Evolutionary conservation across 495 filamentous ascomycete species (phyloP).

Genomic region (Cenococcum geophilum): DNA sequence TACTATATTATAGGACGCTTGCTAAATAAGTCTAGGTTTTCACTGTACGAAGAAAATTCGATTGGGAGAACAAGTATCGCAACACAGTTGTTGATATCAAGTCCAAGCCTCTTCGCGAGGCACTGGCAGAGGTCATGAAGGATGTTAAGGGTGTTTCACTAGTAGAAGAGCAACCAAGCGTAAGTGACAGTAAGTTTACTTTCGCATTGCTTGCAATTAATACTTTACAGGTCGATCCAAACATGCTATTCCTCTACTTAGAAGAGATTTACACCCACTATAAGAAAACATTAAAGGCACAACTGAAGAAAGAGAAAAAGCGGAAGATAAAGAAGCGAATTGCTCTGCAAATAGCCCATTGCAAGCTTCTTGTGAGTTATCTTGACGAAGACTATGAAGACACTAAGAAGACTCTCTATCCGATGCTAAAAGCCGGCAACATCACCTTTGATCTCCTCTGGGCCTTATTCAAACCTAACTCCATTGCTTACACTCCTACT

Average conservation of each 20-base stretch:
- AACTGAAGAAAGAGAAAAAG: conserved; percentile 56
- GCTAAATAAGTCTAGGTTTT: conserved; percentile 47
- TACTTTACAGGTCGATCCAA: conserved; percentile 54
- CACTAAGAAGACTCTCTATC: conserved; percentile 74
- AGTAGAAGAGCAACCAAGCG: conserved; percentile 69
- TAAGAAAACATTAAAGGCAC: conserved; percentile 62
- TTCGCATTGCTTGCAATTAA: conserved; percentile 29
- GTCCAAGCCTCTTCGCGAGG: conserved; percentile 69
- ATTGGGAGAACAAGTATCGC: conserved; percentile 81
- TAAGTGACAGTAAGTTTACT: conserved; percentile 16
- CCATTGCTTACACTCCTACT: conserved; percentile 72
- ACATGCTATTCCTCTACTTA: conserved; percentile 82
- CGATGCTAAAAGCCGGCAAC: conserved; percentile 72
- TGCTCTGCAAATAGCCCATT: conserved; percentile 51
- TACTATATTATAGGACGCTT: neutral
- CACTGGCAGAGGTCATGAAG: conserved; percentile 68
- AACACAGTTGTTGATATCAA: conserved; percentile 81
- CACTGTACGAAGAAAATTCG: conserved; percentile 76
- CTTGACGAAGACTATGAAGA: conserved; percentile 76
- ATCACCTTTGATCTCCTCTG: conserved; percentile 85
- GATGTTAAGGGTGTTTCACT: conserved; percentile 75
- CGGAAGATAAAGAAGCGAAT: conserved; percentile 58
- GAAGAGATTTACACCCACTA: conserved; percentile 61
- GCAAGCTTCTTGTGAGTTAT: conserved; percentile 74
- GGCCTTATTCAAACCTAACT: conserved; percentile 89